Base-by-base conservation (phyloP, 202 grass and related monocot species). In the Musa balbisiana region DNA sequence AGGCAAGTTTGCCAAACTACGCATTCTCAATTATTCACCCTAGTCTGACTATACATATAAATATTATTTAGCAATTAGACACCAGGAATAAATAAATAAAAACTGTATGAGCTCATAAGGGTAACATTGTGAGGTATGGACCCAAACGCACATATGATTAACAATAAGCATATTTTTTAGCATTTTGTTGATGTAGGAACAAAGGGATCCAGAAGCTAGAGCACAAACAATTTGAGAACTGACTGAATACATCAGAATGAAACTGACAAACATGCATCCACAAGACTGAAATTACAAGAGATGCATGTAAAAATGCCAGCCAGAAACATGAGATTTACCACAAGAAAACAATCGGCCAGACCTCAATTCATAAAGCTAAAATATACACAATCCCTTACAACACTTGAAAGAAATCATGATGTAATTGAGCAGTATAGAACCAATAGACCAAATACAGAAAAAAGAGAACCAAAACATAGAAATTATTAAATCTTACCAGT, bases 401-500 rank as follows among this genome's bases (percentile, higher is more conserved):
- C 17, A n/a, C 3, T 21, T 9, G 17, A 19, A 60, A 19, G 19
- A 43, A 43, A 43, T 43, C 33, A 43, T 43, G 33, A 43, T 43
- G 33, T 43, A 6, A 43, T 43, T 60, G 19, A 19, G 16, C 16
- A 58, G 55, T 58, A 16, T n/a, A 58, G 56, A 60, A 60, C 64
- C 15, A 15, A 43, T 2, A 5, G 33, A 43, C 33, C 33, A 43
- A 43, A 43, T 43, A 16, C 1, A 16, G 15, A 5, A 52, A 20
- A 15, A 51, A 2, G 0, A 52, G 10, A 70, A 70, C 33, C 20
- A 49, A 51, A 69, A 49, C 16, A 51, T 2, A 49, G 21, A 43
- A 49, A 51, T 51, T 51, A 60, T n/a, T 60, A 60, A n/a, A 51
- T 16, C 50, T 70, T 79, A 98, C 94, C 91, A 98, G 83, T 81